Base-by-base conservation (phyloP, 495 filamentous ascomycete genomes). In the Hypoxylon lenormandii region DNA sequence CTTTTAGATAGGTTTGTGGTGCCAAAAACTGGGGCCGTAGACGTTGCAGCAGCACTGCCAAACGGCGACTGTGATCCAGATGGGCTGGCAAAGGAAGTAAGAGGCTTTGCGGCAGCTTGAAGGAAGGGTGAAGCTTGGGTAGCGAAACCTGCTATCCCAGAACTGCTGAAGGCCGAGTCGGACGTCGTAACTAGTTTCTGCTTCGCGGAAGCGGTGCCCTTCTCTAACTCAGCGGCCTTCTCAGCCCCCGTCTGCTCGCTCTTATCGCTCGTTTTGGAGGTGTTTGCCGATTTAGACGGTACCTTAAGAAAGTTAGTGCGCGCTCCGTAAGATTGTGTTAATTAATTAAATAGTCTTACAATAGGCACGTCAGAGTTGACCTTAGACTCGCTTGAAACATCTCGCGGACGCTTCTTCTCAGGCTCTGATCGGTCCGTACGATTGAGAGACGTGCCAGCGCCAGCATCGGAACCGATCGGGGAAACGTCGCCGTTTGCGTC, bases 401-500 rank as follows among this genome's bases (percentile, higher is more conserved):
- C 84, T 28, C 84, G 78, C 19, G 79, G 77, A 1, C 85, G 78
- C 72, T 87, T 87, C 77, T 86, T 87, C 76, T 87, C 83, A 30
- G 85, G 85, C 64, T 83, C 85, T 42, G 78, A 80, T 48, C 80
- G 74, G 45, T 78, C 76, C 28, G 80, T 79, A 43, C 83, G 76
- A 60, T 67, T 79, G 30, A 77, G 62, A 23, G 74, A 60, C 15
- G 64, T 54, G n/a, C 66, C 67, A 23, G 72, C 60, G n/a, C 66
- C 67, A 23, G 72, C 60, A 40, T 58, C 67, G 38, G 68, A 60
- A 40, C 72, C 77, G 40, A 76, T 78, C 46, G 80, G 74, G 50
- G 82, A 77, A 37, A 76, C 72, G 37, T 75, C 77, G 51, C 77
- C 77, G 63, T 70, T 66, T 13, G 69, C 60, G 23, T 76, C 76